phyloP scores from a whole-genome alignment of 495 filamentous ascomycete species.

The Aspergillus homomorphus region DNA sequence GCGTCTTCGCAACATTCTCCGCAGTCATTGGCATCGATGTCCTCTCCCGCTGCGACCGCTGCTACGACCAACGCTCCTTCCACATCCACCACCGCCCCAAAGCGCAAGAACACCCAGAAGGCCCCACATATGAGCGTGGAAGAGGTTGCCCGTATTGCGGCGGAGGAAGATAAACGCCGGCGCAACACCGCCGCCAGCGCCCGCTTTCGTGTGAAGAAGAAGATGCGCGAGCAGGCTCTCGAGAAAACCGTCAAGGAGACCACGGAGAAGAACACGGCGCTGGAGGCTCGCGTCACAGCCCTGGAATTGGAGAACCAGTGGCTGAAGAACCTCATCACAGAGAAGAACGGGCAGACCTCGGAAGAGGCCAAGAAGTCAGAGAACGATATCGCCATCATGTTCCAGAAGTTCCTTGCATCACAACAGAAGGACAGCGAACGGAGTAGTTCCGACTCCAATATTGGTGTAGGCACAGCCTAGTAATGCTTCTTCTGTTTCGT shows the following conservation, averaged over 20 bases:
- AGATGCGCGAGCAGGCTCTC: slow-evolving; percentile 91
- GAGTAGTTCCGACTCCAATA: slow-evolving; percentile 39
- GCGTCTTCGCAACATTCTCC: slow-evolving; percentile 23
- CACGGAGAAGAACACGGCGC: slow-evolving; percentile 70
- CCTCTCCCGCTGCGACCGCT: slow-evolving; percentile 17
- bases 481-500: neutral
- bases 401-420: slow-evolving; percentile 46
- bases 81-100: slow-evolving; percentile 26
- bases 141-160: slow-evolving; percentile 62
- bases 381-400: slow-evolving; percentile 47
- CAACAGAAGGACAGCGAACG: slow-evolving; percentile 33
- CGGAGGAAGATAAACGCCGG: slow-evolving; percentile 96
- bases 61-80: slow-evolving; percentile 10
- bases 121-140: slow-evolving; percentile 33
- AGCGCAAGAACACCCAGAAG: slow-evolving; percentile 44
- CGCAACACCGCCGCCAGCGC: slow-evolving; percentile 95
- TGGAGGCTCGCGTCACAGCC: slow-evolving; percentile 79
- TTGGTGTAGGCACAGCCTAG: slow-evolving; percentile 35
- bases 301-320: slow-evolving; percentile 96
- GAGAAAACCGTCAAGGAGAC: slow-evolving; percentile 90
- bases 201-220: slow-evolving; percentile 99
- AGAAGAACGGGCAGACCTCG: slow-evolving; percentile 67
- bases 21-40: slow-evolving; percentile 12
- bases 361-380: slow-evolving; percentile 40
- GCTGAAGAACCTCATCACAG: slow-evolving; percentile 88